Base-by-base conservation (phyloP, 192 early-diverging fungal species). In the Coemansia sp. region DNA sequence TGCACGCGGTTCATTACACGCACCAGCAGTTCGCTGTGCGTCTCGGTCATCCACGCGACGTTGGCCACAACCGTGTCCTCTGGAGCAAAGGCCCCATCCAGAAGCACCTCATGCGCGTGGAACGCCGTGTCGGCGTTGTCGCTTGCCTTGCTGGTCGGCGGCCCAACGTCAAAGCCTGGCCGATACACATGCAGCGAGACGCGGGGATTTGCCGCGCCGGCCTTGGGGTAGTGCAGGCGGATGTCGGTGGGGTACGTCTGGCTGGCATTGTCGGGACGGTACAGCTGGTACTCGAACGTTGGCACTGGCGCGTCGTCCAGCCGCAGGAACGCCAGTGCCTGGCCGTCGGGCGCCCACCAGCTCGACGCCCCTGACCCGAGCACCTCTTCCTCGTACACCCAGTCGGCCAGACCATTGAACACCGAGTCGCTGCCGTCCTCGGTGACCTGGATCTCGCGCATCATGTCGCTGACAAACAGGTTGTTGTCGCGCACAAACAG, bases 321-420 rank as follows among this genome's bases (percentile, higher is more conserved):
- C 25, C 92, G 87, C 58, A 98, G 65, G 69, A 86, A 98, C 0
- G 91, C 90, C 29, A 98, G 54, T 5, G 83, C 83, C 23, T 70
- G 81, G 11, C 84, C 90, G 50, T 92, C 90, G 11, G 92, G 90
- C 1, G 92, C 90, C 89, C 95, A 95, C 92, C 93, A 95, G 18
- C 93, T 64, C 5, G 94, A 86, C 11, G 79, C 74, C 13, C 87
- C 83, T 0, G 69, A 68, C 8, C 62, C 75, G 49, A 91, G 84
- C 1, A 98, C 90, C 68, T 98, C 96, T 69, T 98, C 97, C 72
- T 97, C 95, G 61, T 98, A 98, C 0, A 96, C 94, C 96, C 96
- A 98, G 74, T 98, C 96, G n/a, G 93, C 87, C 7, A 97, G 82
- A 7, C 95, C 96, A 67, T 97, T 97, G 63, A 95, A 90, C 20